Evolutionary conservation across 1,284 basidiomycete genomes (phyloP).

Genomic region (Naganishia sp.): DNA sequence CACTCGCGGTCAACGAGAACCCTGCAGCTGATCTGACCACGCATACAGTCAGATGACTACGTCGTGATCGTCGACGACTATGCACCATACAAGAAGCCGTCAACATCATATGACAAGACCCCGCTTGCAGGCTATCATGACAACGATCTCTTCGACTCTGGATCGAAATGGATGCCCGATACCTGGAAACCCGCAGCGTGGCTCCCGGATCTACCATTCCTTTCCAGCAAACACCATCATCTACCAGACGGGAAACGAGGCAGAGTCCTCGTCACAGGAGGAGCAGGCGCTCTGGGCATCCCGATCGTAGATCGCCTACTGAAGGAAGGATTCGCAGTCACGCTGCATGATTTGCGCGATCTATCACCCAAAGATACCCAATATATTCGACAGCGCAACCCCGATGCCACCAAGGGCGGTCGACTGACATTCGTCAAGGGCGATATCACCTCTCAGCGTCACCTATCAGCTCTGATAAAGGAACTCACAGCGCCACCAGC

Average conservation of each 20-base stretch:
- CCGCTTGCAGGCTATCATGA: constrained; percentile 1
- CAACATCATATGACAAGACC: constrained; percentile 1
- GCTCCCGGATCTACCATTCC: constrained; percentile 24
- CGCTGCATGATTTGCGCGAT: constrained; percentile 25
- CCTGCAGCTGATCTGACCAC: too few relatives aligned
- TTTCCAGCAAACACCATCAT: constrained; percentile 1
- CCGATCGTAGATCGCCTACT: constrained; percentile 28
- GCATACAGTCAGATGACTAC: background rate
- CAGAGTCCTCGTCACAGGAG: constrained; percentile 10
- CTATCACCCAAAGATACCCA: constrained; percentile 15
- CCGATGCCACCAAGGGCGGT: background rate
- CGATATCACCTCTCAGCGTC: background rate
- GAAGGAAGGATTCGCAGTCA: constrained; percentile 29
- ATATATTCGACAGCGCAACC: constrained; percentile 21
- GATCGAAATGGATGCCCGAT: constrained; percentile 9
- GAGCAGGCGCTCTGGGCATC: constrained; percentile 17
- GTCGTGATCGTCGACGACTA: constrained; percentile 16
- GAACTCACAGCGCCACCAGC: constrained; percentile 6
- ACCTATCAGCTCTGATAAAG: constrained; percentile 13
- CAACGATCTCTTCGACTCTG: constrained; percentile 7
- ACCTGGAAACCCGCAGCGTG: constrained; percentile 14
- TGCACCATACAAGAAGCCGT: constrained; percentile 7
- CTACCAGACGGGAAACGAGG: constrained; percentile 16
- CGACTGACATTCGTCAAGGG: constrained; percentile 12
- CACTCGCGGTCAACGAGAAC: too few relatives aligned